Evolutionary conservation across 2,329 filamentous ascomycete species (phyloP), one percentile per base, ranked within the genome.

Genomic region (Didymella sp.): DNA sequence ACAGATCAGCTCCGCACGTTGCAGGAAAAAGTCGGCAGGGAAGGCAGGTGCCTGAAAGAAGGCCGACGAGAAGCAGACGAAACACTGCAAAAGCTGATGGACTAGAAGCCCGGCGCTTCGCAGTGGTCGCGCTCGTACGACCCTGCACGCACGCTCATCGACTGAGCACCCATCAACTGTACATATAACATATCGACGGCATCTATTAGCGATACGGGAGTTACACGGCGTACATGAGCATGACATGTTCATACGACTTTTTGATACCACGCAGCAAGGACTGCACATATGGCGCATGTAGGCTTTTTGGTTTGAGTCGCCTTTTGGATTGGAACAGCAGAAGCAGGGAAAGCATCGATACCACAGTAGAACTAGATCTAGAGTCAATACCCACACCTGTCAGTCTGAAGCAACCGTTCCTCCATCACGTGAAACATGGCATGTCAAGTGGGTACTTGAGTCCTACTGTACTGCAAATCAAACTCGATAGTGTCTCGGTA

Each of bases 31-130:
- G 76, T 78, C 1, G 76, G 75, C 2, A 61, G 70, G 13, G 64
- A 76, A 50, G 77, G 77, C 6, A 63, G 61, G 35, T 79, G 77
- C 55, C 59, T 77, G 59, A 76, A 77, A 49, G 62, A 70, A n/a
- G 64, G 64, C 17, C 59, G 66, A 25, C 38, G 12, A 33, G 53
- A 52, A 24, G 42, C 27, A 19, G 51, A 55, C 22, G 49, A 60
- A 17, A 43, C 59, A 6, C 45, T 54, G 15, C 58, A 63, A 37
- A 57, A 55, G 22, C 48, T 59, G 41, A 56, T 59, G 27, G 51
- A 60, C 25, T 54, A 52, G 43, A 37, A 42, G 42, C 44, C 49
- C 37, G 49, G 28, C 38, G 43, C 48, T 46, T 24, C 35, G 21
- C 43, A 46, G 17, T 47, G 43, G 43, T 54, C 43, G 13, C 28